Evolutionary conservation across 2,329 filamentous ascomycete genomes (phyloP).

Genomic region (Arachnomyces sp.): DNA sequence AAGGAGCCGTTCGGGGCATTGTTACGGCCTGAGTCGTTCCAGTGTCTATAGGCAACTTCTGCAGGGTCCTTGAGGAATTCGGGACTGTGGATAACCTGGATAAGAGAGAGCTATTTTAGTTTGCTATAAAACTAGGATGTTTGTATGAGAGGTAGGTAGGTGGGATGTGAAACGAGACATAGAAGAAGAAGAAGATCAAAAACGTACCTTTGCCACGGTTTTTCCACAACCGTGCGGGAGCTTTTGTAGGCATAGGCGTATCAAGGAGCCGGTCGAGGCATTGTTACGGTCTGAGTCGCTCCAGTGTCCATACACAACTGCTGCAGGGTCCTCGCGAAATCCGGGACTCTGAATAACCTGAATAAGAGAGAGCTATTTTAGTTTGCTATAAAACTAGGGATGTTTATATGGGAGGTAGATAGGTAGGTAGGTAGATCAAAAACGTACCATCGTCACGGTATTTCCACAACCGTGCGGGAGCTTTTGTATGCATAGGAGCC

Average conservation of each 20-base stretch:
- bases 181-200: no score
- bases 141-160: no score
- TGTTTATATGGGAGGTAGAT: no score
- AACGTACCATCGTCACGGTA: constrained; percentile 40
- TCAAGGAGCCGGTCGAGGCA: constrained; percentile 46
- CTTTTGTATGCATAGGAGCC: constrained; percentile 40
- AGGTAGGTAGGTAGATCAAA: no score
- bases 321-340: constrained; percentile 35
- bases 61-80: constrained; percentile 36
- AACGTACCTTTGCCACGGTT: constrained; percentile 40
- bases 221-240: constrained; percentile 42
- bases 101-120: no score
- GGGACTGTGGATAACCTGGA: constrained; percentile 25
- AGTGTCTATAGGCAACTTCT: constrained; percentile 32
- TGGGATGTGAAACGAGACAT: no score
- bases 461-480: constrained; percentile 42
- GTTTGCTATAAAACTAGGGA: no score
- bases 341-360: constrained; percentile 27
- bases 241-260: constrained; percentile 42
- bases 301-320: constrained; percentile 36
- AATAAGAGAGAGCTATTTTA: no score
- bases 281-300: constrained; percentile 28
- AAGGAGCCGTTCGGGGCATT: constrained; percentile 46
- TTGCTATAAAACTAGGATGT: no score
- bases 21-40: constrained; percentile 32